Base-by-base conservation (phyloP, 1,139 yeast species). In the Yamadazyma pseudoaaseri region DNA sequence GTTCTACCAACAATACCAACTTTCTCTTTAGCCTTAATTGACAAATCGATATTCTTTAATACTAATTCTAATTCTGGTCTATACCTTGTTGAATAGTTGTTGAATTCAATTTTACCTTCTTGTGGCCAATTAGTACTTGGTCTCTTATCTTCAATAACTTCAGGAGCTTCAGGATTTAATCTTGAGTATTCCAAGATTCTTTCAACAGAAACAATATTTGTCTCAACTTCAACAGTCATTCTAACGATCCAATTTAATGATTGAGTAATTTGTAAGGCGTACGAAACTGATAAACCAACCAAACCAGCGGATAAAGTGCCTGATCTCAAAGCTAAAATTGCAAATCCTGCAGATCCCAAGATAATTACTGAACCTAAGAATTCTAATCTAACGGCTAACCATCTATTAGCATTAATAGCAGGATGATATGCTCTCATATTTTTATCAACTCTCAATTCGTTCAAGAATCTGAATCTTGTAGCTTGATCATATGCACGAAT, bases 161-260 rank as follows among this genome's bases (percentile, higher is more conserved):
- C 81, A 0, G 96, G 87, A 3, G 96, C 97, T 63, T 92, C 98
- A 11, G 89, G 70, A 27, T 68, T 65, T 47, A 92, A 70, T 26
- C 64, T 58, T 12, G 95, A 76, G 60, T 92, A 92, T 59, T 92
- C 97, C 60, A 86, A 68, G 37, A 90, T 82, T 70, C 98, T 82
- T 64, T 92, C 98, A 28, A 92, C 97, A 5, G 96, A 86, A 29
- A 92, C 97, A 65, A 92, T 90, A 58, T 90, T 90, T 9, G 97
- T 87, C 57, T 92, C 98, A 34, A 92, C 96, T 52, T 90, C 97
- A 36, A 90, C 97, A 0, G 96, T 87, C 97, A 90, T 90, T 63
- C 97, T 76, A 22, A 92, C 97, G 60, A 90, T 87, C 97, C 97
- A 90, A 61, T 90, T 90, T 61, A 92, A 74, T 0, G 96, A 75